Base-by-base conservation (phyloP, 768 basidiomycete species). In the Russula virescens region DNA sequence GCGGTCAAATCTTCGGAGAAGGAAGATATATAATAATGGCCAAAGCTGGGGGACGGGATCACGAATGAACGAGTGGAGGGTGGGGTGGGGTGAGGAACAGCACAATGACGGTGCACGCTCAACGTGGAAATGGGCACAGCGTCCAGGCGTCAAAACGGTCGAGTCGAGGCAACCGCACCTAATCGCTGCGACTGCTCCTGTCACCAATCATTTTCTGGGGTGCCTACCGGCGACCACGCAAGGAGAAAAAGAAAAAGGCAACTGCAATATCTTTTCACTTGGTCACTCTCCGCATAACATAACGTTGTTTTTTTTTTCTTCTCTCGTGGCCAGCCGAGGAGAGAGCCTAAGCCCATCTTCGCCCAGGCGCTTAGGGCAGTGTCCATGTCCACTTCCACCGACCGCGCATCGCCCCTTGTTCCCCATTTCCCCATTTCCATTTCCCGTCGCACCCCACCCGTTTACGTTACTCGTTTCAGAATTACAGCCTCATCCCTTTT, bases 151-250 rank as follows among this genome's bases (percentile, higher is more conserved):
- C 59, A 53, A 60, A 8, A 43, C 38, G 34, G 31, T 46, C 55
- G 45, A 57, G 51, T 60, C 59, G 60, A 60, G 60, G 52, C 52
- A 60, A 54, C 60, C 52, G 51, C 60, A 46, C 52, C 51, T 35
- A 16, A 19, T 21, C 5, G 18, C 49, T 23, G 49, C 28, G 8
- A 6, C 52, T 25, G 5, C 38, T 38, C 38, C 38, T 38, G 34
- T 19, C 52, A 54, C n/a, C 52, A 54, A 54, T 19, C 8, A 16
- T 40, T 49, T 58, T 58, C 57, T 49, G 40, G 57, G 57, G 57
- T 58, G 48, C 42, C 18, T 19, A 19, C 16, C 38, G 38, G 38
- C 38, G 38, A 35, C 34, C 34, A 35, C 34, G 34, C 34, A 35
- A 35, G 34, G 34, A 35, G 34, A 35, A 38, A 38, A 11, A 8